These are phyloP conservation scores for Myriosclerotinia duriaeana DNA, from an alignment of 2,329 filamentous ascomycete genomes.

Conservation along the genomic window DNA sequence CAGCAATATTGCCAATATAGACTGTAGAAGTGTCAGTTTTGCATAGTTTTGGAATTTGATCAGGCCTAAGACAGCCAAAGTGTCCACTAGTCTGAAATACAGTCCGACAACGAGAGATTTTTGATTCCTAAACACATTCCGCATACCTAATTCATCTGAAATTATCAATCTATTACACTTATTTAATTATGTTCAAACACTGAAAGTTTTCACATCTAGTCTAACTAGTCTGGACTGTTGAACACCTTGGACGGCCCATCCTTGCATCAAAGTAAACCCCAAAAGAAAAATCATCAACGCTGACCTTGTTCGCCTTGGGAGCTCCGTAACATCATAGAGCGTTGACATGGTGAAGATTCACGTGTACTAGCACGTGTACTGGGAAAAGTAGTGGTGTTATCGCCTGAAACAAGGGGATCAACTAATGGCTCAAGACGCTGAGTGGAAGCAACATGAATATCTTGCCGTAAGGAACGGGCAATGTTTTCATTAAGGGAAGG, in stretches of 20 bases:
- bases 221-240: too few species aligned
- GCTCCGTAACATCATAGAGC: constrained; percentile 8
- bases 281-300: neutral
- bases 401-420: neutral
- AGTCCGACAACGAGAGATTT: too few species aligned
- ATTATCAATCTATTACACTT: too few species aligned
- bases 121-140: too few species aligned
- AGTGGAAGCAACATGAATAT: neutral
- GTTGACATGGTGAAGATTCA: constrained; percentile 11
- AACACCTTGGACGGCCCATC: neutral
- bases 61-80: neutral
- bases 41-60: neutral
- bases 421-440: neutral
- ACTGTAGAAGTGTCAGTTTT: constrained; percentile 24
- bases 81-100: too few species aligned
- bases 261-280: neutral
- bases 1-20: constrained; percentile 27
- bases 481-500: neutral
- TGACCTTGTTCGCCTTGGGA: constrained; percentile 17
- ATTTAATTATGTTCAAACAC: too few species aligned
- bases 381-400: neutral
- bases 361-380: constrained; percentile 6
- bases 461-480: neutral
- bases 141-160: too few species aligned
- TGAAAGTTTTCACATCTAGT: too few species aligned